phyloP scores from a whole-genome alignment of 78 protist genomes.

The Dictyostelium capitatum region DNA sequence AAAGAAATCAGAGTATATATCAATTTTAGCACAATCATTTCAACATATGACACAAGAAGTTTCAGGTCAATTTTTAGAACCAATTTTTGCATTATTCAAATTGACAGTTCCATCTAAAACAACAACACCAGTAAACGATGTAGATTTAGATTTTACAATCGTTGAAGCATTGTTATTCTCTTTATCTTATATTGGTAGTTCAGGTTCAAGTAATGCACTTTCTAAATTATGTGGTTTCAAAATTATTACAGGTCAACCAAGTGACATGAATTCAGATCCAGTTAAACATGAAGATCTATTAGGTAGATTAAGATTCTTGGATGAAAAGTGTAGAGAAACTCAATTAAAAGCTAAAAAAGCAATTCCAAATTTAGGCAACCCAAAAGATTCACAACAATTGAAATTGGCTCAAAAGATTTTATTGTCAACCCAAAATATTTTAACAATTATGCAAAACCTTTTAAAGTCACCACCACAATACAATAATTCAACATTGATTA shows the following conservation, averaged over 20 bases:
- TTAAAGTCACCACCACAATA: slow-evolving; percentile 43
- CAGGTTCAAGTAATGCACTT: neutral
- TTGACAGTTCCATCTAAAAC: slow-evolving; percentile 29
- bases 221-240: slow-evolving; percentile 41
- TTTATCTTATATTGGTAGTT: slow-evolving; percentile 18
- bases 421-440: neutral
- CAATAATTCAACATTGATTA: neutral
- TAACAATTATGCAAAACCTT: slow-evolving; percentile 3
- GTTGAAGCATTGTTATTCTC: slow-evolving; percentile 50
- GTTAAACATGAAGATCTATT: slow-evolving; percentile 18
- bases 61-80: slow-evolving; percentile 15
- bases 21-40: slow-evolving; percentile 32
- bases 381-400: neutral
- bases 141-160: slow-evolving; percentile 8
- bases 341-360: slow-evolving; percentile 23
- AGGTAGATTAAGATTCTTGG: slow-evolving; percentile 17
- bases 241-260: slow-evolving; percentile 72
- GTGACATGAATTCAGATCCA: slow-evolving; percentile 52
- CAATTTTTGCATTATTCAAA: neutral
- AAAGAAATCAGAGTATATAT: slow-evolving; percentile 25
- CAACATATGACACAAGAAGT: neutral
- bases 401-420: slow-evolving; percentile 15
- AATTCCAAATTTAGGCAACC: neutral
- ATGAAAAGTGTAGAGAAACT: slow-evolving; percentile 34
- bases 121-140: slow-evolving; percentile 1